Conservation (phyloP, 1,284 basidiomycete genomes). For the Austropuccinia psidii region DNA sequence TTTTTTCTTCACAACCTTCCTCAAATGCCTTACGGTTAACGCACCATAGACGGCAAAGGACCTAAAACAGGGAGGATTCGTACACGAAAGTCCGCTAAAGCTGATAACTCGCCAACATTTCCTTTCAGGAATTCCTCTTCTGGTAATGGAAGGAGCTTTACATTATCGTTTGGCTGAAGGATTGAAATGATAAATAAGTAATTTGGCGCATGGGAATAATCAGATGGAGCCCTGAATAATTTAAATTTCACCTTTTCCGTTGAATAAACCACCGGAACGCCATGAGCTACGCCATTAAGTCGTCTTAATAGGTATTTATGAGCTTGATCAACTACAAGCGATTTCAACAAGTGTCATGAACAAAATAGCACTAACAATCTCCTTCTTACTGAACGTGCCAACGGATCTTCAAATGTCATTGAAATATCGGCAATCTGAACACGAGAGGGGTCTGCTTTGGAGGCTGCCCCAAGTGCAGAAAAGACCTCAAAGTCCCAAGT, state of each 20-base stretch:
- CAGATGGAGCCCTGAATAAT: background rate
- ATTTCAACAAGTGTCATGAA: background rate
- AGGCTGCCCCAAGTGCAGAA: conserved; percentile 95
- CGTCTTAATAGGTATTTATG: background rate
- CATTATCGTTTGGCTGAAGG: conserved; percentile 72
- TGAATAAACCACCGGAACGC: conserved; percentile 44
- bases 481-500: no score
- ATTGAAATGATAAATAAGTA: conserved; percentile 55
- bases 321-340: background rate
- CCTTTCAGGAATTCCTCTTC: conserved; percentile 90
- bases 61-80: conserved; percentile 79
- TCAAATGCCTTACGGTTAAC: background rate
- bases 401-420: conserved; percentile 83
- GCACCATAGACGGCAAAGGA: conserved; percentile 44
- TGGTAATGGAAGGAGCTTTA: conserved; percentile 78
- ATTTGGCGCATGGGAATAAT: background rate
- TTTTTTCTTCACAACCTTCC: conserved; percentile 54
- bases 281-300: conserved; percentile 40
- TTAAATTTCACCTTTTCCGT: background rate
- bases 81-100: conserved; percentile 88
- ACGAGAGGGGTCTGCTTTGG: conserved; percentile 88
- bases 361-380: conserved; percentile 65
- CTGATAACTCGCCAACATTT: conserved; percentile 77
- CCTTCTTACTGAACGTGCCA: conserved; percentile 80
- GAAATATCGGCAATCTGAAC: conserved; percentile 91